These are phyloP conservation scores for Diaporthe sp. DNA, from an alignment of 2,329 filamentous ascomycete genomes.

Conservation along the genomic window DNA sequence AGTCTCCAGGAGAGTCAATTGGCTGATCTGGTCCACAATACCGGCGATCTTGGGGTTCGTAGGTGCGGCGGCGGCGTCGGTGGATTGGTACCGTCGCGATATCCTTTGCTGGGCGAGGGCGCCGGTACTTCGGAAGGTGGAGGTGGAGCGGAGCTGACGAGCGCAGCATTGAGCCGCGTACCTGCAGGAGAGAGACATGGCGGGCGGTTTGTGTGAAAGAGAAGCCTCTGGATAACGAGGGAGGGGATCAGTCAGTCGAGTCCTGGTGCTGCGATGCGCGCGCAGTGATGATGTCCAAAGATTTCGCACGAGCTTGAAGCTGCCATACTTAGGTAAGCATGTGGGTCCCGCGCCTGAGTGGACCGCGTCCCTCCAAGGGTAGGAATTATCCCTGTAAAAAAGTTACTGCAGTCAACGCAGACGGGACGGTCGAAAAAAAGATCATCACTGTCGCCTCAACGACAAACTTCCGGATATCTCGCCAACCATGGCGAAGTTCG, in stretches of 20 bases:
- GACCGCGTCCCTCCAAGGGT: conserved; percentile 32
- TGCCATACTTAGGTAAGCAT: conserved; percentile 28
- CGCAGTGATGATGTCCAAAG: conserved; percentile 37
- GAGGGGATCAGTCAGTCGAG: conserved; percentile 15
- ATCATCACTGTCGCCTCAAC: conserved; percentile 32
- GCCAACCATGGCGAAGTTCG: conserved; percentile 66
- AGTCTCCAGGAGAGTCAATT: conserved; percentile 97
- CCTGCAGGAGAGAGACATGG: conserved; percentile 74
- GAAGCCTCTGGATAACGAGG: conserved; percentile 11
- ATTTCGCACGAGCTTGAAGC: conserved; percentile 40
- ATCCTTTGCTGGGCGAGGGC: conserved; percentile 61
- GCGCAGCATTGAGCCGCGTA: conserved; percentile 75
- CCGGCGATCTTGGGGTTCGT: conserved; percentile 90
- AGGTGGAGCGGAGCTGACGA: conserved; percentile 68
- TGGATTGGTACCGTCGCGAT: conserved; percentile 88
- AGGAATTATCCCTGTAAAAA: conserved; percentile 35
- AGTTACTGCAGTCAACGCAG: conserved; percentile 19
- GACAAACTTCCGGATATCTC: conserved; percentile 40
- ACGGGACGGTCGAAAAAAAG: conserved; percentile 44
- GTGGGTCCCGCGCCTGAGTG: conserved; percentile 32
- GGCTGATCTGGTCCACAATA: conserved; percentile 98
- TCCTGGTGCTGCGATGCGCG: conserved; percentile 23
- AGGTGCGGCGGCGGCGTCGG: conserved; percentile 67
- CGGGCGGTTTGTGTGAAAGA: conserved; percentile 28
- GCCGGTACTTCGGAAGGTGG: conserved; percentile 56